A percentile compares a stretch with the other conserved stretches of the same genome.
Evolutionary conservation across 805 yeast genomes (phyloP).

Genomic region (Myxozyma kluyveri): DNA sequence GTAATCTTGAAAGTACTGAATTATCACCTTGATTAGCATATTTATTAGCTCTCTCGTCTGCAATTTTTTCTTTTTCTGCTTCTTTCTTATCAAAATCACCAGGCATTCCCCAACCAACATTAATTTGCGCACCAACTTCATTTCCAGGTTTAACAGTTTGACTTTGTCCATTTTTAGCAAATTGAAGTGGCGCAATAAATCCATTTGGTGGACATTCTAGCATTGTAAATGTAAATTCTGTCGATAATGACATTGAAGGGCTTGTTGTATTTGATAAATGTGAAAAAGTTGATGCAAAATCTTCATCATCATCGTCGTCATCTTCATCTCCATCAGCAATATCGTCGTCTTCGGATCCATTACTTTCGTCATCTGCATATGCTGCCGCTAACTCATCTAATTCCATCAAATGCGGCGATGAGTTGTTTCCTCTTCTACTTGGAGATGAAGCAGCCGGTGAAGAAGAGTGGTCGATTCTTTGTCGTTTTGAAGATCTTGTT

Average conservation of each 20-base stretch:
- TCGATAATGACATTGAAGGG: slow-evolving; percentile 2
- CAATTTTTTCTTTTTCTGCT: background rate
- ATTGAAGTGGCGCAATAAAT: slow-evolving; percentile 9
- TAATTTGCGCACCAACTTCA: slow-evolving; percentile 20
- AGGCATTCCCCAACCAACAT: slow-evolving; percentile 26
- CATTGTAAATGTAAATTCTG: slow-evolving; percentile 12
- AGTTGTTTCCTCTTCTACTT: background rate
- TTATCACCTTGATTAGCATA: background rate
- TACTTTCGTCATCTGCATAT: background rate
- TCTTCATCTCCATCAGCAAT: slow-evolving; percentile 17
- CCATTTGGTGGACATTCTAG: slow-evolving; percentile 20
- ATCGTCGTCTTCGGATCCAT: background rate
- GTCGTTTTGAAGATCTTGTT: background rate
- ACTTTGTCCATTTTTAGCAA: slow-evolving; percentile 2
- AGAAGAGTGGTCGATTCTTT: background rate
- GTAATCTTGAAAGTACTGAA: background rate
- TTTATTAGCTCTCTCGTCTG: background rate
- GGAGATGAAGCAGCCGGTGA: background rate
- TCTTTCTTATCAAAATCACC: background rate
- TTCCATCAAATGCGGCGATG: background rate
- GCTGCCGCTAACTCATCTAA: background rate
- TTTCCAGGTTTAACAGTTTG: slow-evolving; percentile 10
- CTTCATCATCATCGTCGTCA: slow-evolving; percentile 14
- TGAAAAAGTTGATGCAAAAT: background rate
- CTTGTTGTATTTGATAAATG: background rate